Conservation (phyloP, 768 basidiomycete species). For the Kwoniella botswanensis region DNA sequence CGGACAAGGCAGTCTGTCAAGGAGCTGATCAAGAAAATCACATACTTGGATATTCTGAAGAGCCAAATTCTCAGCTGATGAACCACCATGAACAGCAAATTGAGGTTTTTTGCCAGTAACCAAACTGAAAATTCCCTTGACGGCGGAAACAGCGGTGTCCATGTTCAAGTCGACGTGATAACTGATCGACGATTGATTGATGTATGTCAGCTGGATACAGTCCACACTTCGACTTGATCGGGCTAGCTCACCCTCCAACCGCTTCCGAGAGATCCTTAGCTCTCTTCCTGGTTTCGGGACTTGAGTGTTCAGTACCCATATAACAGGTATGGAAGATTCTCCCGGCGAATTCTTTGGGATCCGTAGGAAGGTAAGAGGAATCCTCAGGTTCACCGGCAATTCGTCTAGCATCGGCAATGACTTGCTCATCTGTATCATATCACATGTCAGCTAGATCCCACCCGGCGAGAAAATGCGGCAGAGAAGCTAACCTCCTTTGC, state of each 20-base stretch:
- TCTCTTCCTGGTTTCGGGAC: conserved; percentile 77
- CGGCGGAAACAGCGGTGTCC: conserved; percentile 85
- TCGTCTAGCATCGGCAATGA: conserved; percentile 86
- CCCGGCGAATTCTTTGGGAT: conserved; percentile 81
- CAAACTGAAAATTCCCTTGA: conserved; percentile 78
- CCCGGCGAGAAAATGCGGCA: neutral
- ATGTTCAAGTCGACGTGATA: conserved; percentile 96
- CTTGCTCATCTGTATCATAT: conserved; percentile 68
- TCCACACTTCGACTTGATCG: too few relatives aligned
- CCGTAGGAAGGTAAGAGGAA: conserved; percentile 81
- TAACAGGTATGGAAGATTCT: conserved; percentile 97
- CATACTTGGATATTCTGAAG: conserved; percentile 92
- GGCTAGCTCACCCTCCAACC: conserved; percentile 75
- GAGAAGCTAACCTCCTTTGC: conserved; percentile 67
- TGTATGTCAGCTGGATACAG: neutral
- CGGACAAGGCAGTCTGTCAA: too few relatives aligned
- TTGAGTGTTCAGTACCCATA: conserved; percentile 98
- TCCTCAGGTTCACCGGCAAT: conserved; percentile 82
- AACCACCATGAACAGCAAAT: conserved; percentile 86
- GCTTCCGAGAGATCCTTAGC: conserved; percentile 85
- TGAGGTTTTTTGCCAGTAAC: conserved; percentile 76
- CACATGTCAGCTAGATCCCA: conserved; percentile 7
- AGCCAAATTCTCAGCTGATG: conserved; percentile 86
- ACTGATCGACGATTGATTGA: conserved; percentile 60
- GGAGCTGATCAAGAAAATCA: neutral